A percentile compares a stretch with the other conserved stretches of the same genome.
phyloP scores from a whole-genome alignment of 2,329 filamentous ascomycete genomes.

The Verticillium nonalfalfae region DNA sequence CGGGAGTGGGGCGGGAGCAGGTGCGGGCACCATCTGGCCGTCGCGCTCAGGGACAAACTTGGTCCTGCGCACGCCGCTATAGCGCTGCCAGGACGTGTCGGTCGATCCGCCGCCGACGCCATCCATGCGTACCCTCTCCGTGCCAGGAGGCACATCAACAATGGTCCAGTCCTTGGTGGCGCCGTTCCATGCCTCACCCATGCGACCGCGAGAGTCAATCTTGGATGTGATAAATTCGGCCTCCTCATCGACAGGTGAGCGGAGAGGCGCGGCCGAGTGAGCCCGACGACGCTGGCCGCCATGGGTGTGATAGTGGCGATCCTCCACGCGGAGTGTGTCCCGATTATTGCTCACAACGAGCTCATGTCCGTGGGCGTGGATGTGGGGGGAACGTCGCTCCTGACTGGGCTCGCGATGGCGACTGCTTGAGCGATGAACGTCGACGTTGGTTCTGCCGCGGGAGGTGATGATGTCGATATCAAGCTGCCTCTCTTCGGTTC shows the following conservation, averaged over 20 bases:
- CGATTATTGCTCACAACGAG: constrained; percentile 55
- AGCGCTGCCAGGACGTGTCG: constrained; percentile 73
- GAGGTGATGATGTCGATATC: constrained; percentile 57
- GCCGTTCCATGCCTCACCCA: constrained; percentile 69
- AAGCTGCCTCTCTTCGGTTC: constrained; percentile 43
- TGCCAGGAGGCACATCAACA: constrained; percentile 78
- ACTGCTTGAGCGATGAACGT: constrained; percentile 38
- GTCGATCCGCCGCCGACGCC: constrained; percentile 68
- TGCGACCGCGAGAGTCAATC: constrained; percentile 54
- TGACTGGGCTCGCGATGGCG: constrained; percentile 26
- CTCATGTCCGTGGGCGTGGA: constrained; percentile 51
- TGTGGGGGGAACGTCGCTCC: constrained; percentile 32
- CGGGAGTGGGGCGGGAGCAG: constrained; percentile 15
- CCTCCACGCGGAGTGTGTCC: constrained; percentile 38
- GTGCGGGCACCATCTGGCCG: constrained; percentile 21
- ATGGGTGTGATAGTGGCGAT: constrained; percentile 27
- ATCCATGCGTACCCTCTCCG: constrained; percentile 76
- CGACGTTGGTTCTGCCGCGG: constrained; percentile 49
- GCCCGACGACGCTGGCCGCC: constrained; percentile 39
- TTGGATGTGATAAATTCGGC: constrained; percentile 52
- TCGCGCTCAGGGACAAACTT: constrained; percentile 68
- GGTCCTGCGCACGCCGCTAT: constrained; percentile 69
- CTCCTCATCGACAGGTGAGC: constrained; percentile 48
- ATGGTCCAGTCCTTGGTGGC: constrained; percentile 74
- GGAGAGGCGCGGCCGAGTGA: constrained; percentile 41